Percentiles rank a stretch among this genome's conserved stretches.
phyloP scores from a whole-genome alignment of 176 grass and related monocot genomes.

The Poa pratensis region DNA sequence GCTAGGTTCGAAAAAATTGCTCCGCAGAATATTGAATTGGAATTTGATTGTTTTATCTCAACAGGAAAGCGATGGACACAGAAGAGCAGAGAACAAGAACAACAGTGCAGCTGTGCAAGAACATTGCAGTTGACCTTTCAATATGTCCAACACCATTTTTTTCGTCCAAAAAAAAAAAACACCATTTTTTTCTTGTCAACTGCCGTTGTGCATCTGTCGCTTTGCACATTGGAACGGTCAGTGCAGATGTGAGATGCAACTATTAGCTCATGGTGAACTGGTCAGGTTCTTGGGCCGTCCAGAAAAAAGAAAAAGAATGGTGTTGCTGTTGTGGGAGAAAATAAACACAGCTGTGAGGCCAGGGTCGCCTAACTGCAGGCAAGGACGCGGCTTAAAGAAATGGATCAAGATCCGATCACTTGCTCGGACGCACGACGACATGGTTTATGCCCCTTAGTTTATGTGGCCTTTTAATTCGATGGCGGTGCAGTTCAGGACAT shows the following conservation, averaged over 20 bases:
- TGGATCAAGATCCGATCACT: constrained; percentile 14
- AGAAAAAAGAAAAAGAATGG: too few relatives aligned
- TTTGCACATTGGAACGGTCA: neutral
- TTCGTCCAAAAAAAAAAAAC: too few relatives aligned
- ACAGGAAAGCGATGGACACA: neutral
- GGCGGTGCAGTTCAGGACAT: neutral
- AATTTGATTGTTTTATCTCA: neutral
- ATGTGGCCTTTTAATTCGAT: neutral
- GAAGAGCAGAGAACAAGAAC: neutral
- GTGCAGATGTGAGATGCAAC: too few relatives aligned
- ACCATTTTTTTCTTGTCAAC: too few relatives aligned
- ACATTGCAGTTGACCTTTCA: constrained; percentile 32
- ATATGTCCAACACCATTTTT: constrained; percentile 4
- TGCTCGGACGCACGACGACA: constrained; percentile 41
- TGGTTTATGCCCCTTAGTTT: neutral
- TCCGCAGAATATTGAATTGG: too few relatives aligned
- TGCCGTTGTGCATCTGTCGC: neutral
- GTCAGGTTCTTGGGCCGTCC: too few relatives aligned
- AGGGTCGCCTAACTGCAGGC: too few relatives aligned
- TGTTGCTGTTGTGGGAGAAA: neutral
- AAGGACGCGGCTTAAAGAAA: neutral
- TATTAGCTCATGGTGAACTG: too few relatives aligned
- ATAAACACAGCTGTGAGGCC: too few relatives aligned
- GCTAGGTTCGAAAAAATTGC: too few relatives aligned
- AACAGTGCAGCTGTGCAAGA: constrained; percentile 19